Evolutionary conservation across 2,329 filamentous ascomycete genomes (phyloP), one percentile per base, ranked within the genome.

Genomic region (Scedosporium apiospermum): DNA sequence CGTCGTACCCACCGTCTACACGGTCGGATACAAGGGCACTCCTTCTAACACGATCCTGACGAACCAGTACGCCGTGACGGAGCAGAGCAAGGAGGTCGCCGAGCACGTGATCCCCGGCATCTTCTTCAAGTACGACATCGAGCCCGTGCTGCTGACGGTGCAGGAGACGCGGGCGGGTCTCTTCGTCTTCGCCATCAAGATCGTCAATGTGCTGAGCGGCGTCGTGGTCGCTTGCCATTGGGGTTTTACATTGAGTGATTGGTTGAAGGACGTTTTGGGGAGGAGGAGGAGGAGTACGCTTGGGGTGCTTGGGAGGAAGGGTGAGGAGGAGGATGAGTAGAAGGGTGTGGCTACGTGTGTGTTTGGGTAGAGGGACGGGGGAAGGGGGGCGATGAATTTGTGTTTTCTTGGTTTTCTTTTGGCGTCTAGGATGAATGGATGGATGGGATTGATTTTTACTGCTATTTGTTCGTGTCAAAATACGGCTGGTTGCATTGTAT

Each of bases 111-210:
- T 97, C 0, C 95, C 95, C 0, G 95, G 95, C 38, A 86, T 99
- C 65, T 99, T 98, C 73, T 90, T 99, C 83, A 99, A 98, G 78
- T 99, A 96, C 77, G 93, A 98, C 73, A 97, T 99, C 69, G 95
- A 99, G 80, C 95, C 95, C 1, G 93, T 99, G 69, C 78, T 95
- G 73, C 80, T 99, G 61, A 88, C 89, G 30, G 88, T 99, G 51
- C 88, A 88, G 65, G 93, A 98, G 77, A 86, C 87, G 70, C 86
- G 92, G 71, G 87, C 88, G 63, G 82, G 89, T 53, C 79, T 96
- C 64, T 76, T 96, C 66, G 80, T 83, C 26, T 85, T 99, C 68
- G 65, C 93, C 55, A 82, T 98, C 67, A 87, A 93, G 72, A 76
- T 97, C 60, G 88, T 98, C 67, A 99, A 99, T 75, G 89, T 98